Conservation (phyloP, 2,329 filamentous ascomycete genomes). For the Cladorrhinum sp. region DNA sequence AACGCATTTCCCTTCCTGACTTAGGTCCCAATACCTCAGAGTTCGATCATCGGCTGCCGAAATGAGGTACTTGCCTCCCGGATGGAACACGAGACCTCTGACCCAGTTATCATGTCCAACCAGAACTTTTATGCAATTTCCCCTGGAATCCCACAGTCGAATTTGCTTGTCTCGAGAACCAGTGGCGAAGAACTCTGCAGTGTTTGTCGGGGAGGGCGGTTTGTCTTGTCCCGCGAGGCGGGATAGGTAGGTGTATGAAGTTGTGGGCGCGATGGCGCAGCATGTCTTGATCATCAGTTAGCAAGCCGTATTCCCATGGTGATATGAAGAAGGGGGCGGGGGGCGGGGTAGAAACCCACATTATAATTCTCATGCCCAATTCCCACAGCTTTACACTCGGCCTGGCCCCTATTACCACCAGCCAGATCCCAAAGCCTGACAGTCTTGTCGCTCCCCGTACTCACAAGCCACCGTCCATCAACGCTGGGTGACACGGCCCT, state of each 20-base stretch:
- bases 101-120: constrained; percentile 94
- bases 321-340: too few species aligned
- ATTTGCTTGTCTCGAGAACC: constrained; percentile 89
- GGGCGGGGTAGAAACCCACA: too few species aligned
- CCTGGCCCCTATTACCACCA: constrained; percentile 43
- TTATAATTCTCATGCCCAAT: constrained; percentile 73
- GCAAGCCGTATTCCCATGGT: background rate
- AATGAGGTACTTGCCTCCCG: constrained; percentile 84
- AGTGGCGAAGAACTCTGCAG: constrained; percentile 85
- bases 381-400: constrained; percentile 73
- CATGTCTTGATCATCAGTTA: constrained; percentile 55
- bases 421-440: constrained; percentile 84
- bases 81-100: constrained; percentile 79
- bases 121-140: constrained; percentile 78
- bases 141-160: constrained; percentile 80
- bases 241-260: constrained; percentile 72
- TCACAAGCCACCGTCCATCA: constrained; percentile 80
- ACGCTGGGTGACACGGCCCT: constrained; percentile 77
- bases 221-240: constrained; percentile 79
- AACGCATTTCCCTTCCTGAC: constrained; percentile 84
- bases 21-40: constrained; percentile 87
- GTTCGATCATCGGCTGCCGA: constrained; percentile 88
- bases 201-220: constrained; percentile 63
- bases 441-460: constrained; percentile 77
- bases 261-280: constrained; percentile 77